Evolutionary conservation across 106 monocot species (phyloP).

Genomic region (Dendrobium officinale): DNA sequence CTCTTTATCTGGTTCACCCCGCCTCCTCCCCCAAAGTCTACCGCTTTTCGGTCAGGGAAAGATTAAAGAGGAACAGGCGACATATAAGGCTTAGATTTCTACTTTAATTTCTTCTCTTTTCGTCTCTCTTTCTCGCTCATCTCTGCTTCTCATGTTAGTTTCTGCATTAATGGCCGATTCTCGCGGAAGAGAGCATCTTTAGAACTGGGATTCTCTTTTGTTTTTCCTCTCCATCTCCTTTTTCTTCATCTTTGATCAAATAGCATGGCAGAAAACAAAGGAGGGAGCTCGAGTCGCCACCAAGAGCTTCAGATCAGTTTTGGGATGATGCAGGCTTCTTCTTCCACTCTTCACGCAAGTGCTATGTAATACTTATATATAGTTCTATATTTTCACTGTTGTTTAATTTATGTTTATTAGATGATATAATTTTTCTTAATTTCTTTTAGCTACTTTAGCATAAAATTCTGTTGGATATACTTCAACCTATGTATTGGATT

Average conservation of each 20-base stretch:
- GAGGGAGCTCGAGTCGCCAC: background rate
- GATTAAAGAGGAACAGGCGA: background rate
- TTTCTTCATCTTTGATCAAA: background rate
- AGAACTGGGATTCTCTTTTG: background rate
- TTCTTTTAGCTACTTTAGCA: too few species aligned
- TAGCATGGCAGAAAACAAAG: conserved; percentile 8
- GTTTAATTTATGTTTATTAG: background rate
- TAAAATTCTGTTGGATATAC: background rate
- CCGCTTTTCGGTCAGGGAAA: conserved; percentile 7
- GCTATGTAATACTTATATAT: conserved; percentile 25
- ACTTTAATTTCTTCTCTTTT: background rate
- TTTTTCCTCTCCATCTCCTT: background rate
- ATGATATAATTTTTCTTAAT: too few species aligned
- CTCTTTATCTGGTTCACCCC: background rate
- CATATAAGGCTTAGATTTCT: background rate
- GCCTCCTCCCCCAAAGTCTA: conserved; percentile 5
- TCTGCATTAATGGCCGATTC: background rate
- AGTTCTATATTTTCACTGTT: background rate
- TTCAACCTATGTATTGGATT: background rate
- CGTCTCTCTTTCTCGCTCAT: conserved; percentile 1
- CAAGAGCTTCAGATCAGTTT: conserved; percentile 24
- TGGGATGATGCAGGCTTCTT: conserved; percentile 25
- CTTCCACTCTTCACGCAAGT: conserved; percentile 34
- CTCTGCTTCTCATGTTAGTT: background rate
- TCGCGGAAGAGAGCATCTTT: background rate